Conservation (phyloP, 495 filamentous ascomycete species). For the Stereocaulon alpinum region DNA sequence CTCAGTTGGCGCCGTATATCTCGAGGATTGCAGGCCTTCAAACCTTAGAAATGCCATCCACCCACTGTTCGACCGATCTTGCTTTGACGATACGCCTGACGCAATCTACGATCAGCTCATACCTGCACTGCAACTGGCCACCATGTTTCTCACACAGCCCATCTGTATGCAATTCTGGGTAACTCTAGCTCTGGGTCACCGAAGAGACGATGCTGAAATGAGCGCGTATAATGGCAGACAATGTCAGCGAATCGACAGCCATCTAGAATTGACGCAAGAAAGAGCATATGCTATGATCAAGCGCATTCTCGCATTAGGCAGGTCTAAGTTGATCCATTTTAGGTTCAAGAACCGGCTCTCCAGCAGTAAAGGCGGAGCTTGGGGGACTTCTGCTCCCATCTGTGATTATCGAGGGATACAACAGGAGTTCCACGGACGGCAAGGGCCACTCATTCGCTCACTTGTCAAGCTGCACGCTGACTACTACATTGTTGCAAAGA, state of each 20-base stretch:
- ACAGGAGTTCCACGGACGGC: conserved; percentile 2
- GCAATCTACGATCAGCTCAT: conserved; percentile 21
- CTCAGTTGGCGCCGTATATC: conserved; percentile 24
- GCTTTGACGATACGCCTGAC: conserved; percentile 22
- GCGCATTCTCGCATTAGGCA: conserved; percentile 16
- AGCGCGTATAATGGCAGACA: conserved; percentile 11
- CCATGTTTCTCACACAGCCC: conserved; percentile 21
- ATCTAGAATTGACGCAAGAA: conserved; percentile 17
- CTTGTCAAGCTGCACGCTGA: conserved; percentile 18
- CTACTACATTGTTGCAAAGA: conserved; percentile 20
- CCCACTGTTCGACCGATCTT: conserved; percentile 15
- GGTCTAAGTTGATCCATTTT: conserved; percentile 18
- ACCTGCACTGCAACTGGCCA: conserved; percentile 20
- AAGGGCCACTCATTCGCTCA: conserved; percentile 15
- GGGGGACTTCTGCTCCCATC: conserved; percentile 13
- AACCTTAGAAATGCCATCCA: conserved; percentile 23
- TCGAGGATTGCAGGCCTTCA: conserved; percentile 23
- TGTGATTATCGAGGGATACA: conserved; percentile 18
- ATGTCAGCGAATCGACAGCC: conserved; percentile 19
- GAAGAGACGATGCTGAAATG: conserved; percentile 19
- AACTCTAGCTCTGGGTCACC: conserved; percentile 18
- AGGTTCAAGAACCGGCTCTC: conserved; percentile 14
- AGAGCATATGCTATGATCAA: conserved; percentile 16
- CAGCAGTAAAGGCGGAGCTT: conserved; percentile 4
- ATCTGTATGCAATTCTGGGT: conserved; percentile 25